Evolutionary conservation across 2,329 filamentous ascomycete genomes (phyloP).

Genomic region (Aspergillus costaricaensis): DNA sequence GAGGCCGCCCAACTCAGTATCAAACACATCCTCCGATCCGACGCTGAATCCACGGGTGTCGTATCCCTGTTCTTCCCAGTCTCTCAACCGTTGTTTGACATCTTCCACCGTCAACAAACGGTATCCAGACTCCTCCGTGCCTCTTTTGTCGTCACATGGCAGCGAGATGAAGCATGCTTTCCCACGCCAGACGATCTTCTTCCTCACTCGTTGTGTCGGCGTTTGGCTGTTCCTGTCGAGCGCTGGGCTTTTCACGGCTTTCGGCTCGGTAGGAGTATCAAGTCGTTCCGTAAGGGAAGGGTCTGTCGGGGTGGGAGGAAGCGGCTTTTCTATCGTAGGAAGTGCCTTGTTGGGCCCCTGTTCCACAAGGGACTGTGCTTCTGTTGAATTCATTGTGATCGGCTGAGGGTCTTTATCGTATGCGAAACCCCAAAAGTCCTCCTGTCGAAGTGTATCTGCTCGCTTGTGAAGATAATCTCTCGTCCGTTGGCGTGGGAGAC

Average conservation of each 20-base stretch:
- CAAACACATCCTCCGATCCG: conserved; percentile 29
- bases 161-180: conserved; percentile 73
- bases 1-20: conserved; percentile 40
- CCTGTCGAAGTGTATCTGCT: conserved; percentile 46
- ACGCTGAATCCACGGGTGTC: conserved; percentile 45
- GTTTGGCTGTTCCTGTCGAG: conserved; percentile 24
- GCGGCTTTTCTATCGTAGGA: conserved; percentile 42
- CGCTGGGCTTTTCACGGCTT: conserved; percentile 17
- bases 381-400: conserved; percentile 36
- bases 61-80: conserved; percentile 48
- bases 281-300: conserved; percentile 10
- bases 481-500: conserved; percentile 27
- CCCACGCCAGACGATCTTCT: conserved; percentile 73
- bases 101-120: conserved; percentile 43
- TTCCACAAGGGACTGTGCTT: conserved; percentile 25
- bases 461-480: conserved; percentile 41
- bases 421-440: conserved; percentile 49
- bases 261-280: conserved; percentile 15
- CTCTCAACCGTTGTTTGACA: conserved; percentile 40
- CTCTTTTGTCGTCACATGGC: conserved; percentile 67
- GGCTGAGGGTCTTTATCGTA: conserved; percentile 43
- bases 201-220: conserved; percentile 54
- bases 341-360: conserved; percentile 20
- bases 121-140: conserved; percentile 46
- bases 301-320: conserved; percentile 39